phyloP scores from a whole-genome alignment of 2,329 filamentous ascomycete genomes.

The Colletotrichum spaethianum region DNA sequence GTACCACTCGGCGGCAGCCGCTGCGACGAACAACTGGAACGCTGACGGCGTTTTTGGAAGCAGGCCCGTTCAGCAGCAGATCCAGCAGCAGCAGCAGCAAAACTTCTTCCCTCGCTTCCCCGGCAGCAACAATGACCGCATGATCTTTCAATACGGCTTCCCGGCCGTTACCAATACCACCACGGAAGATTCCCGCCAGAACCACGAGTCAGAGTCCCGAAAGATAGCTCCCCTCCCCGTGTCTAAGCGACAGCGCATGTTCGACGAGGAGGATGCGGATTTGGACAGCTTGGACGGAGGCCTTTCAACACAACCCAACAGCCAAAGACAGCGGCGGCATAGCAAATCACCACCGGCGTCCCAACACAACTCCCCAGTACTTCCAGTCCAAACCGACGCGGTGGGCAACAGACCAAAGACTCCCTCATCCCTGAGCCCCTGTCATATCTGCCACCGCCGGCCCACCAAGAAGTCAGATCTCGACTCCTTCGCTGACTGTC shows the following conservation, averaged over 20 bases:
- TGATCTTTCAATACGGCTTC: slow-evolving; percentile 28
- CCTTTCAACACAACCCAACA: neutral
- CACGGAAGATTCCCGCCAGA: slow-evolving; percentile 12
- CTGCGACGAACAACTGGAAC: slow-evolving; percentile 29
- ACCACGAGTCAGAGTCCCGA: slow-evolving; percentile 14
- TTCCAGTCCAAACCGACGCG: slow-evolving; percentile 23
- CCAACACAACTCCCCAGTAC: slow-evolving; percentile 5
- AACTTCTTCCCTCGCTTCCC: slow-evolving; percentile 24
- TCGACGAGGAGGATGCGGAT: slow-evolving; percentile 19
- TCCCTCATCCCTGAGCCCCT: slow-evolving; percentile 62
- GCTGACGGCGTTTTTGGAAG: slow-evolving; percentile 40
- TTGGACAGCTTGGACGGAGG: neutral
- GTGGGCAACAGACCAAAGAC: slow-evolving; percentile 29
- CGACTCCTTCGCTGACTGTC: slow-evolving; percentile 76
- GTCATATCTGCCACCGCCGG: slow-evolving; percentile 77
- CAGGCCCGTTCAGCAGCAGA: slow-evolving; percentile 38
- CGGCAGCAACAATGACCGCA: slow-evolving; percentile 18
- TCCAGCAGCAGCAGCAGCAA: slow-evolving; percentile 26
- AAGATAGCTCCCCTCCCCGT: slow-evolving; percentile 35
- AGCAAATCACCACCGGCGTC: slow-evolving; percentile 28
- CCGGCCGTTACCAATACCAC: neutral
- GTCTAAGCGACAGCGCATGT: slow-evolving; percentile 36
- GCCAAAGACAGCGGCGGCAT: slow-evolving; percentile 18
- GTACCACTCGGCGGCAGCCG: slow-evolving; percentile 31
- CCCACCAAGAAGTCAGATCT: slow-evolving; percentile 77